Base-by-base conservation (phyloP, 78 protist species). In the Dictyostelium firmibasis region DNA sequence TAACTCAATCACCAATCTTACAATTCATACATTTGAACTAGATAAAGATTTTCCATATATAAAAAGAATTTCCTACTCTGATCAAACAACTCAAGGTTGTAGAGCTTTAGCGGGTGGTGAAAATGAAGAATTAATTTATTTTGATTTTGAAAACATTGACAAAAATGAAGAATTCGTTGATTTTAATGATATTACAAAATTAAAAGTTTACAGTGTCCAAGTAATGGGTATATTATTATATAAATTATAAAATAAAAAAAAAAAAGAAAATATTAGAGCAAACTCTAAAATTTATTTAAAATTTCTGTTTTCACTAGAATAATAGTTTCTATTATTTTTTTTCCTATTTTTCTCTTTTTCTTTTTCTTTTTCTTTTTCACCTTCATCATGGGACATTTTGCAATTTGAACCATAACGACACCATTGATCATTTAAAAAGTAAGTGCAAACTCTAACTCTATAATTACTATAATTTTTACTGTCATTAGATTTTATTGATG, bases 391-490 rank as follows among this genome's bases (percentile, higher is more conserved):
- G 7, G 44, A 67, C 27, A 62, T 31, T n/a, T 64, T 83, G n/a
- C 88, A 83, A 62, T 38, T 64, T 9, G 31, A 29, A 20, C 88
- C 88, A 64, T 83, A 64, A n/a, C 6, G 16, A 64, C 88, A 83
- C 35, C 31, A 27, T 67, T 57, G 3, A 36, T 74, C 88, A 62
- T 25, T 62, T 83, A 67, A 20, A 83, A 29, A 83, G 29, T n/a
- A 83, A 33, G 62, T 83, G 36, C 88, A 83, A 50, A 50, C 33
- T 44, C 29, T 81, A 2, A 27, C n/a, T 4, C 64, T 41, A 13
- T 25, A 18, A 64, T 25, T 64, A 10, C 13, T n/a, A n/a, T 62
- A n/a, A 62, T 62, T 62, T 6, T n/a, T 23, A 8, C n/a, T 62
- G 7, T 62, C 1, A 62, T 25, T 62, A 74, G 0, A 70, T 29